Evolutionary conservation across 495 filamentous ascomycete genomes (phyloP).

Genomic region (Alectoria sarmentosa): DNA sequence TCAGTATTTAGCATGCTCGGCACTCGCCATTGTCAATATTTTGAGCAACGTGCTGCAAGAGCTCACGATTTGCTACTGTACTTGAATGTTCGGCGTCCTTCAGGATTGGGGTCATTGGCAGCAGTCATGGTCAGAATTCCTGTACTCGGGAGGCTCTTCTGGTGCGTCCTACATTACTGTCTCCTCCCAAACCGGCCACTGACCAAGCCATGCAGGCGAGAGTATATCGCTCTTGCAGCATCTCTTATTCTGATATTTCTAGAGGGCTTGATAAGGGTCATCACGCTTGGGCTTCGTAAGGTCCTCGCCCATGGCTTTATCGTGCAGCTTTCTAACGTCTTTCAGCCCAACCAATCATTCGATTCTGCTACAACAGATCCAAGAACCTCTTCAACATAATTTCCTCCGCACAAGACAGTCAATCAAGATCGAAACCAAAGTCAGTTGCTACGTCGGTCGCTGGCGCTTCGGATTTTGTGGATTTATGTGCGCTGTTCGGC

Average conservation of each 20-base stretch:
- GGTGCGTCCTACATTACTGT: constrained; percentile 40
- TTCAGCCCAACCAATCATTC: constrained; percentile 67
- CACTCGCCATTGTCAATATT: background rate
- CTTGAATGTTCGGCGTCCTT: background rate
- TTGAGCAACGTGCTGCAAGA: constrained; percentile 6
- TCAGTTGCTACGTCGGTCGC: constrained; percentile 44
- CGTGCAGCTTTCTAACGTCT: constrained; percentile 23
- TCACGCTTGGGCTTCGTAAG: constrained; percentile 85
- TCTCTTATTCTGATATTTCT: constrained; percentile 76
- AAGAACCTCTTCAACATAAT: constrained; percentile 75
- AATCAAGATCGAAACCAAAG: constrained; percentile 45
- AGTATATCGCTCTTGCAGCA: constrained; percentile 78
- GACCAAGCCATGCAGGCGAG: constrained; percentile 44
- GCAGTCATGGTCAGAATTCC: constrained; percentile 63
- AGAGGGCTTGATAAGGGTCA: constrained; percentile 74
- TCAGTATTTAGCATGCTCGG: background rate
- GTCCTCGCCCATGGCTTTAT: constrained; percentile 8
- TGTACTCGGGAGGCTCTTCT: constrained; percentile 73
- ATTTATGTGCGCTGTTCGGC: constrained; percentile 80
- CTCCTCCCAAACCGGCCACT: background rate
- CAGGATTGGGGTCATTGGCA: background rate
- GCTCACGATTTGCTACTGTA: constrained; percentile 8
- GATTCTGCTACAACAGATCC: constrained; percentile 75
- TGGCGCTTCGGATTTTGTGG: constrained; percentile 81
- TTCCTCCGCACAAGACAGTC: constrained; percentile 58